These are phyloP conservation scores for Ophiostoma fasciatum DNA, from an alignment of 2,329 filamentous ascomycete species.

Conservation along the genomic window DNA sequence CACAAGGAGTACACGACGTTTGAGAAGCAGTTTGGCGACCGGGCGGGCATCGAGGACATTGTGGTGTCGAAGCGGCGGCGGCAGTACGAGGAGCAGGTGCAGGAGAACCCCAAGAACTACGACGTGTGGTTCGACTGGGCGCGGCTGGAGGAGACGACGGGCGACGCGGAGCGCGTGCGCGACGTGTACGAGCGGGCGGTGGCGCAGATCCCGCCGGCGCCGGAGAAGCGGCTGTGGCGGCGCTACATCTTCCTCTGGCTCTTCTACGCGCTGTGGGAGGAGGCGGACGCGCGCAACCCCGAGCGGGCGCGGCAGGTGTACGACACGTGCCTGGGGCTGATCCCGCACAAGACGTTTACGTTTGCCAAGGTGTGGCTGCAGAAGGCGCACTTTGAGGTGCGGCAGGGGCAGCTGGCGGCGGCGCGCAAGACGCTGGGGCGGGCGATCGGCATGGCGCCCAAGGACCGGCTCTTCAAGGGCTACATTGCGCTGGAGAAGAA, in stretches of 20 bases:
- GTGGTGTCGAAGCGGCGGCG: conserved; percentile 87
- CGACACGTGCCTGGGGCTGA: conserved; percentile 68
- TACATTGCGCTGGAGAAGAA: conserved; percentile 90
- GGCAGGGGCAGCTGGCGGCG: conserved; percentile 63
- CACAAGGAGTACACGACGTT: conserved; percentile 96
- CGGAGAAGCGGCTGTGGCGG: conserved; percentile 95
- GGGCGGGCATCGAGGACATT: conserved; percentile 86
- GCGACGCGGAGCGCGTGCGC: conserved; percentile 67
- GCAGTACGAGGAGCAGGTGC: conserved; percentile 87
- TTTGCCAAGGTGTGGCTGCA: conserved; percentile 94
- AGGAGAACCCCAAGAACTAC: conserved; percentile 91
- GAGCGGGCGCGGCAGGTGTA: conserved; percentile 81
- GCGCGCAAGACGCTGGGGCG: conserved; percentile 82
- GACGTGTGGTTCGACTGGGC: conserved; percentile 96
- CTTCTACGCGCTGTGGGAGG: conserved; percentile 93
- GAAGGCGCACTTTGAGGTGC: conserved; percentile 85
- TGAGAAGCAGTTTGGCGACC: conserved; percentile 93
- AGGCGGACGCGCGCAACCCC: conserved; percentile 66
- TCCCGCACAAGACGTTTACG: conserved; percentile 94
- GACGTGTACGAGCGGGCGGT: conserved; percentile 95
- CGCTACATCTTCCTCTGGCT: conserved; percentile 97
- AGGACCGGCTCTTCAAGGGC: conserved; percentile 85
- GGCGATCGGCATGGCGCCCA: conserved; percentile 87
- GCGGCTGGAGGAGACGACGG: conserved; percentile 71
- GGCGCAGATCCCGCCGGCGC: conserved; percentile 83